Evolutionary conservation across 2,329 filamentous ascomycete species (phyloP).

Genomic region (Penicillium oxalicum): DNA sequence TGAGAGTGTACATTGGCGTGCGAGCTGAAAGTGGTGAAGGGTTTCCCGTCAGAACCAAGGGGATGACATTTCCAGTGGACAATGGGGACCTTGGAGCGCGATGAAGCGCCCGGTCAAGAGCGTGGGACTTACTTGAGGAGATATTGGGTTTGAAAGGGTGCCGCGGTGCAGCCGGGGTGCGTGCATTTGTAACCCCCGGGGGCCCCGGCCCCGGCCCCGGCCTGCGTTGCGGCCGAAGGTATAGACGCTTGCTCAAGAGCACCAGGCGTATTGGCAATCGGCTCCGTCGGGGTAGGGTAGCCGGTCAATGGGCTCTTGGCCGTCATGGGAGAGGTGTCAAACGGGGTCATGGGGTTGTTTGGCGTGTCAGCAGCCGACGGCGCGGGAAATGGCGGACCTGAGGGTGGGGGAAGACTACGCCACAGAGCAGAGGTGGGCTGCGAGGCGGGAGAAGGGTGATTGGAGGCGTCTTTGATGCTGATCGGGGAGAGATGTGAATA

Average conservation of each 20-base stretch:
- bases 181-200: slow-evolving; percentile 47
- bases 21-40: slow-evolving; percentile 28
- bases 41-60: slow-evolving; percentile 3
- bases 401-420: slow-evolving; percentile 13
- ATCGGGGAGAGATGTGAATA: slow-evolving; percentile 36
- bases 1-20: slow-evolving; percentile 58
- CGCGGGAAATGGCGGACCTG: slow-evolving; percentile 13
- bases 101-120: not conserved
- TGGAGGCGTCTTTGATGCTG: slow-evolving; percentile 32
- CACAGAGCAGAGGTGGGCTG: slow-evolving; percentile 22
- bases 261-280: slow-evolving; percentile 16
- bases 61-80: not conserved
- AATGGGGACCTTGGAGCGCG: not conserved
- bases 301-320: slow-evolving; percentile 31
- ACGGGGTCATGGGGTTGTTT: slow-evolving; percentile 21
- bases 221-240: slow-evolving; percentile 20
- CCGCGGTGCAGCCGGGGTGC: slow-evolving; percentile 51
- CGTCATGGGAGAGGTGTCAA: slow-evolving; percentile 26
- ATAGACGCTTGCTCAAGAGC: slow-evolving; percentile 20
- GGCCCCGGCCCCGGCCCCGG: slow-evolving; percentile 18
- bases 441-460: slow-evolving; percentile 32
- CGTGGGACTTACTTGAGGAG: slow-evolving; percentile 52
- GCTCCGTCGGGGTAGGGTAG: slow-evolving; percentile 40
- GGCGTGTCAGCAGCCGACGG: slow-evolving; percentile 17
- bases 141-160: slow-evolving; percentile 60